These are phyloP conservation scores for Rhododendron henanense DNA, from an alignment of 148 eudicot genomes.

Conservation along the genomic window DNA sequence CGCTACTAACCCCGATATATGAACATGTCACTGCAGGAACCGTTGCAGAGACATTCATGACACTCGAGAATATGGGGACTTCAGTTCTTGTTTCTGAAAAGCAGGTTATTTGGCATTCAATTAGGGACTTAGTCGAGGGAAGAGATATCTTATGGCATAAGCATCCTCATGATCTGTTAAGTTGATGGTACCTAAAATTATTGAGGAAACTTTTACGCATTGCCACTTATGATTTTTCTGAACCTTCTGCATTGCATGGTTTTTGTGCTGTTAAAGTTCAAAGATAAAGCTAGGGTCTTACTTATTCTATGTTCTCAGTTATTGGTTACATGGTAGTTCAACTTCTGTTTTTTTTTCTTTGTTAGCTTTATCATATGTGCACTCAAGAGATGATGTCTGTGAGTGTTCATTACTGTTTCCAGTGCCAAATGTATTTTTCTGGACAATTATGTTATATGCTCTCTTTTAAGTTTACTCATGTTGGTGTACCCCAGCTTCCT, in stretches of 20 bases:
- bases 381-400: not conserved
- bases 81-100: slow-evolving; percentile 85
- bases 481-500: slow-evolving; percentile 55
- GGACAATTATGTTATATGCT: not conserved
- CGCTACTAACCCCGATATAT: not conserved
- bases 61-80: slow-evolving; percentile 90
- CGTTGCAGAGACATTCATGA: slow-evolving; percentile 87
- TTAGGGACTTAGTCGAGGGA: not conserved
- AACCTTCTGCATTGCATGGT: not conserved
- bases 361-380: not conserved
- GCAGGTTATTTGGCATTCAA: slow-evolving; percentile 48
- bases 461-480: not conserved
- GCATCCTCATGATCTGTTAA: not conserved
- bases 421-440: not conserved
- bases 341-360: not conserved
- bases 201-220: not conserved
- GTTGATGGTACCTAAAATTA: not conserved
- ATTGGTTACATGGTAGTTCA: not conserved
- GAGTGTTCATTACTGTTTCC: not conserved
- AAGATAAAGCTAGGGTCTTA: not conserved
- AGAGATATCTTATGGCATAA: not conserved
- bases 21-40: slow-evolving; percentile 49
- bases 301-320: not conserved
- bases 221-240: not conserved
- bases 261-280: not conserved